Conservation (phyloP, 2,329 filamentous ascomycete species). For the Trichoderma atrobrunneum region DNA sequence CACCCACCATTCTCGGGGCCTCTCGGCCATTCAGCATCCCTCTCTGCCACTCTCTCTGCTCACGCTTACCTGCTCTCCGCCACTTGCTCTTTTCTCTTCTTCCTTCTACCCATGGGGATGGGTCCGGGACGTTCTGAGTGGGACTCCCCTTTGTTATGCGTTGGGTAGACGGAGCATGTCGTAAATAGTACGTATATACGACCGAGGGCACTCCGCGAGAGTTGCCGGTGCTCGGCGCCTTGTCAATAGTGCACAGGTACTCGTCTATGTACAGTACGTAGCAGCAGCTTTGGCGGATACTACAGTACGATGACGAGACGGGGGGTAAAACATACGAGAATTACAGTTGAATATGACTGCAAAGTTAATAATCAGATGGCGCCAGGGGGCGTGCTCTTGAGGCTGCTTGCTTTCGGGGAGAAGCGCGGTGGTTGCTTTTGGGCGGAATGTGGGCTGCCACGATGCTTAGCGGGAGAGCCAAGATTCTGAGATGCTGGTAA, state of each 20-base stretch:
- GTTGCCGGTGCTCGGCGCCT: constrained; percentile 8
- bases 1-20: neutral
- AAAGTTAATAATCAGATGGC: neutral
- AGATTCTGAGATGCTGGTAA: neutral
- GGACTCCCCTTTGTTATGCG: constrained; percentile 17
- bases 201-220: constrained; percentile 13
- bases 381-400: neutral
- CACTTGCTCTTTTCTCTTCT: neutral
- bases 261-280: neutral
- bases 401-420: neutral
- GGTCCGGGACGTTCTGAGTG: neutral
- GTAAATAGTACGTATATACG: constrained; percentile 17
- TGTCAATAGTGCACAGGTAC: neutral
- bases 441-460: constrained; percentile 7
- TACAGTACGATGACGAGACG: neutral
- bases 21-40: constrained; percentile 12
- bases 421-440: neutral
- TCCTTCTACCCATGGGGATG: constrained; percentile 3
- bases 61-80: neutral
- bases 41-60: neutral
- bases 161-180: constrained; percentile 1
- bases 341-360: neutral
- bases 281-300: constrained; percentile 1
- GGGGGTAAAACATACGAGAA: neutral
- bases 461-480: neutral